These are phyloP conservation scores for Saccharomycopsis sp. DNA, from an alignment of 805 yeast species.

Conservation along the genomic window DNA sequence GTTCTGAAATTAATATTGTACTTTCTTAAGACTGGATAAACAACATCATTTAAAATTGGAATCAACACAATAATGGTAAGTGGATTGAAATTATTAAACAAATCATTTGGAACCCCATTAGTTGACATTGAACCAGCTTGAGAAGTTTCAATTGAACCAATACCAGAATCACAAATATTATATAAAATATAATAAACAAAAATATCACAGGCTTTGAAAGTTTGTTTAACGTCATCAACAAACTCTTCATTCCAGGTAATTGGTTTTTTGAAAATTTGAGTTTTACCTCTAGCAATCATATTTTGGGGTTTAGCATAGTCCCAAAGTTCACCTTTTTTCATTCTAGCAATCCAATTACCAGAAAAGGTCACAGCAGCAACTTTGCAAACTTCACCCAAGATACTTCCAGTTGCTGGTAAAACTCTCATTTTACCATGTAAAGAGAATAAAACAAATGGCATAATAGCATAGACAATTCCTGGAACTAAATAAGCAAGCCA, in stretches of 20 bases:
- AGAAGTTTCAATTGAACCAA: constrained; percentile 24
- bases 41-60: constrained; percentile 36
- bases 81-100: constrained; percentile 44
- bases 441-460: constrained; percentile 35
- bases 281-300: constrained; percentile 34
- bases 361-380: constrained; percentile 32
- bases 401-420: constrained; percentile 32
- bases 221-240: constrained; percentile 51
- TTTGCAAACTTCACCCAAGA: constrained; percentile 33
- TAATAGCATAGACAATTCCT: constrained; percentile 38
- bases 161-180: constrained; percentile 9
- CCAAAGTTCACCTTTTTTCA: constrained; percentile 34
- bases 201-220: constrained; percentile 43
- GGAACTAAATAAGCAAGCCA: constrained; percentile 47
- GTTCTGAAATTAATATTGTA: constrained; percentile 30
- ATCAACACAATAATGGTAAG: constrained; percentile 41
- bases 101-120: constrained; percentile 46
- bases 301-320: constrained; percentile 36
- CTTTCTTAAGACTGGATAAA: constrained; percentile 40
- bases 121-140: constrained; percentile 46
- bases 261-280: constrained; percentile 20
- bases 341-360: constrained; percentile 35
- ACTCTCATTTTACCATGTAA: constrained; percentile 23
- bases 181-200: constrained; percentile 14
- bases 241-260: constrained; percentile 44